A percentile compares a stretch with the other conserved stretches of the same genome.
phyloP scores from a whole-genome alignment of 176 grass and related monocot genomes.

The Lolium multiflorum region DNA sequence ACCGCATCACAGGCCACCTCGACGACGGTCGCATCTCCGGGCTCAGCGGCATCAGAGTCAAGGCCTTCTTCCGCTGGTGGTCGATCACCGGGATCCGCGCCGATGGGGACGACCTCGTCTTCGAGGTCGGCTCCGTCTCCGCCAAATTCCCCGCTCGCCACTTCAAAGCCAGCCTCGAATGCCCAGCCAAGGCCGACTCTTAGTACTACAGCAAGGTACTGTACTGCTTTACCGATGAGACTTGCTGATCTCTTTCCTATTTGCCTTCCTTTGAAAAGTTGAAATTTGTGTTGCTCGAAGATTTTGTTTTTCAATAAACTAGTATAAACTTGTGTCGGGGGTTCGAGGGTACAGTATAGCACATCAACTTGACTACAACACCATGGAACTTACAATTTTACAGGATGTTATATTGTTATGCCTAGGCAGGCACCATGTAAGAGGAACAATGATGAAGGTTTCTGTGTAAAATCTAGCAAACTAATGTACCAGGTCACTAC shows the following conservation, averaged over 20 bases:
- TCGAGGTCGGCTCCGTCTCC: constrained; percentile 61
- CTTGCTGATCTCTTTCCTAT: not conserved
- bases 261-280: not conserved
- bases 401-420: too few species aligned
- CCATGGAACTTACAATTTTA: too few species aligned
- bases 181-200: constrained; percentile 46
- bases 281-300: constrained; percentile 10
- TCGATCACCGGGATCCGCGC: constrained; percentile 66
- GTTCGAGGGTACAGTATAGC: too few species aligned
- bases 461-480: too few species aligned
- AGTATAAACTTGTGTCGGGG: too few species aligned
- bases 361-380: too few species aligned
- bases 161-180: constrained; percentile 67
- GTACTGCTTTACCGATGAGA: not conserved
- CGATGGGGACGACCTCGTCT: constrained; percentile 62
- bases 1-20: constrained; percentile 55
- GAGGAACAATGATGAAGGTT: too few species aligned
- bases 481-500: not conserved
- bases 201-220: constrained; percentile 31
- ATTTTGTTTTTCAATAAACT: not conserved
- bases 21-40: constrained; percentile 52
- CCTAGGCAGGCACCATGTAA: too few species aligned
- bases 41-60: constrained; percentile 62
- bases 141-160: constrained; percentile 59
- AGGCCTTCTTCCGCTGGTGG: constrained; percentile 70